Evolutionary conservation across 2,329 filamentous ascomycete species (phyloP), one percentile per base, ranked within the genome.

Genomic region (Phialophora macrospora): DNA sequence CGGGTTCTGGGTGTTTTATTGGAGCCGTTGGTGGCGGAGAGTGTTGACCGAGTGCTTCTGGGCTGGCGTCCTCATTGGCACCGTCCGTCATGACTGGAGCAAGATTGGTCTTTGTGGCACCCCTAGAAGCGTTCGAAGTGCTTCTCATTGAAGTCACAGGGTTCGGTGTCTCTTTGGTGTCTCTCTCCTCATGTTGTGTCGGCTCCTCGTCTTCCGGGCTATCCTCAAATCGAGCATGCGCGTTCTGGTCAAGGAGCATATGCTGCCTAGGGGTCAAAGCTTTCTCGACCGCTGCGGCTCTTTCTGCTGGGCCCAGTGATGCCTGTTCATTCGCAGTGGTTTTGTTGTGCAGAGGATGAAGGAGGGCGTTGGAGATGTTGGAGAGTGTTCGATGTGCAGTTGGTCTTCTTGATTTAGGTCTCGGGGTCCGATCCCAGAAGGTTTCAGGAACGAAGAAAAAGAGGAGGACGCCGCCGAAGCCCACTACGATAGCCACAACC

Each of bases 371-470:
- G 32, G 32, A 34, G 32, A 34, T 34, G 20, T 67, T 72, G 4
- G 74, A 77, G 9, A 74, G 60, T 20, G 72, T 71, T 24, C 68
- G 64, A 34, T 62, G 67, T 20, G 73, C 68, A 6, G 72, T 71
- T 67, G 77, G 68, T 60, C 78, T 75, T 72, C 79, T 79, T 11
- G 74, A 67, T 66, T 79, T 79, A 54, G 79, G 75, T 34, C 84
- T 80, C 8, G 93, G 93, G 2, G 90, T 89, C 55, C 94, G 84
- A 76, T 97, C 93, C 94, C 94, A 98, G 71, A 97, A 97, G 0
- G 93, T 97, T 79, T 98, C 94, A 0, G 94, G 94, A 0, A 97
- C 91, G 72, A 97, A 96, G 65, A 97, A 83, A 75, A 96, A 97
- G 1, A 98, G 82, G 2, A 96, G 79, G 22, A 86, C 76, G 44